phyloP scores from a whole-genome alignment of 768 basidiomycete species.

The Inosperma sp. region DNA sequence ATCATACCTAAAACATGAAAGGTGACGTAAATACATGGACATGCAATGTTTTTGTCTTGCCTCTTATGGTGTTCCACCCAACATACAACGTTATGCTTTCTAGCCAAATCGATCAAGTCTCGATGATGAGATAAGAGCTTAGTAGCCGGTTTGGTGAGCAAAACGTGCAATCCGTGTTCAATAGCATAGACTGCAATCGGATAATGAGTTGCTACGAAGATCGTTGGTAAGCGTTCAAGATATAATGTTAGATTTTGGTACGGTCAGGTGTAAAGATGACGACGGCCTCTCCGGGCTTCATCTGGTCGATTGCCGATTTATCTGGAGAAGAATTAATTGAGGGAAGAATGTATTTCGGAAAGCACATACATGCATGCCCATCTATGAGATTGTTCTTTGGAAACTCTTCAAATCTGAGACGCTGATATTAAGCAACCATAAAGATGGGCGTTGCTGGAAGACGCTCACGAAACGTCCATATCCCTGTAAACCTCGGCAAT shows the following conservation, averaged over 20 bases:
- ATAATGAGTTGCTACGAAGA: conserved; percentile 82
- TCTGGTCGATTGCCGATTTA: conserved; percentile 71
- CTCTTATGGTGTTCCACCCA: conserved; percentile 96
- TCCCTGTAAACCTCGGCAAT: conserved; percentile 82
- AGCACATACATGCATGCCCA: conserved; percentile 66
- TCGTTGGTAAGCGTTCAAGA: no score
- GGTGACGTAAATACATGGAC: neutral
- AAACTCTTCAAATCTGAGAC: conserved; percentile 69
- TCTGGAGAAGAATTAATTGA: conserved; percentile 41
- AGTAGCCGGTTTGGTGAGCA: conserved; percentile 91
- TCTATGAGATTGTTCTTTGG: conserved; percentile 67
- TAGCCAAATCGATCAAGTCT: conserved; percentile 69
- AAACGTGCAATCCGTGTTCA: conserved; percentile 78
- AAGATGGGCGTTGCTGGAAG: neutral
- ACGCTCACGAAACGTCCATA: conserved; percentile 72
- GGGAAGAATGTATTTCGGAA: neutral
- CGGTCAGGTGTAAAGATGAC: conserved; percentile 93
- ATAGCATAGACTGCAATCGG: conserved; percentile 84
- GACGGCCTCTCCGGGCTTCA: conserved; percentile 81
- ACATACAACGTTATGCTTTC: conserved; percentile 75
- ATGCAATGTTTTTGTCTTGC: conserved; percentile 30
- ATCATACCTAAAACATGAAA: conserved; percentile 54
- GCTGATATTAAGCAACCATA: neutral
- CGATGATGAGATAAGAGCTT: conserved; percentile 82
- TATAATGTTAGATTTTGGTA: no score